Percentiles rank a stretch among this genome's conserved stretches.
These are phyloP conservation scores for Athelia sp. DNA, from an alignment of 1,284 basidiomycete species.

Conservation along the genomic window DNA sequence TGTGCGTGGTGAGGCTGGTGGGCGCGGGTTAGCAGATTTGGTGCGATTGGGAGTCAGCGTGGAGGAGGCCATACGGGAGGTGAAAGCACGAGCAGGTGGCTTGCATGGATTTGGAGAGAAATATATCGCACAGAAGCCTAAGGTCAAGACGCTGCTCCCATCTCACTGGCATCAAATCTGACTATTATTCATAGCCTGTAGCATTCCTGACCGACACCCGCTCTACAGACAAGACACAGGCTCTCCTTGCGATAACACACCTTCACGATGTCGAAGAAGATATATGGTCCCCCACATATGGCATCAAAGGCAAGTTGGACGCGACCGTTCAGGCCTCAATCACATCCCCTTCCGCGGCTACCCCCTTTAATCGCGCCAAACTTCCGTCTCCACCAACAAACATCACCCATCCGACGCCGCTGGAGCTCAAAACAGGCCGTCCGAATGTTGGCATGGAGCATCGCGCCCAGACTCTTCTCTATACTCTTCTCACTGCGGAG, in stretches of 20 bases:
- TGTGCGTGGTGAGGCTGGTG: conserved; percentile 22
- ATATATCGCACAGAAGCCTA: conserved; percentile 57
- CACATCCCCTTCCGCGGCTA: conserved; percentile 30
- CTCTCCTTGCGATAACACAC: conserved; percentile 66
- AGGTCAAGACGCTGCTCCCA: conserved; percentile 34
- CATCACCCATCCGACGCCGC: conserved; percentile 58
- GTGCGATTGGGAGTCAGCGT: conserved; percentile 56
- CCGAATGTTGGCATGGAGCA: conserved; percentile 81
- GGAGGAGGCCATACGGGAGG: conserved; percentile 59
- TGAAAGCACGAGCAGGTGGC: conserved; percentile 57
- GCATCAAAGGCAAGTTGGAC: conserved; percentile 94
- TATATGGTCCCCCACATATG: conserved; percentile 94
- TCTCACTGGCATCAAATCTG: conserved; percentile 5
- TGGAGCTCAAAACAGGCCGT: conserved; percentile 96
- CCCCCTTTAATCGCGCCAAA: conserved; percentile 8
- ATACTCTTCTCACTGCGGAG: conserved; percentile 89
- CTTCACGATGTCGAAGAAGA: conserved; percentile 93
- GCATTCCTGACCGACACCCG: conserved; percentile 67
- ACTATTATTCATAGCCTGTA: conserved; percentile 36
- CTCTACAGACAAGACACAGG: conserved; percentile 37
- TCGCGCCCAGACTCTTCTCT: conserved; percentile 96
- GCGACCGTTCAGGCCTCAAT: conserved; percentile 78
- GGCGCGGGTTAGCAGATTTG: conserved; percentile 49
- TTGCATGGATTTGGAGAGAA: conserved; percentile 58
- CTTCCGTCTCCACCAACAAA: conserved; percentile 14